Evolutionary conservation across 371 early-diverging fungal species (phyloP), one percentile per base, ranked within the genome.

Genomic region (Scutellospora calospora): DNA sequence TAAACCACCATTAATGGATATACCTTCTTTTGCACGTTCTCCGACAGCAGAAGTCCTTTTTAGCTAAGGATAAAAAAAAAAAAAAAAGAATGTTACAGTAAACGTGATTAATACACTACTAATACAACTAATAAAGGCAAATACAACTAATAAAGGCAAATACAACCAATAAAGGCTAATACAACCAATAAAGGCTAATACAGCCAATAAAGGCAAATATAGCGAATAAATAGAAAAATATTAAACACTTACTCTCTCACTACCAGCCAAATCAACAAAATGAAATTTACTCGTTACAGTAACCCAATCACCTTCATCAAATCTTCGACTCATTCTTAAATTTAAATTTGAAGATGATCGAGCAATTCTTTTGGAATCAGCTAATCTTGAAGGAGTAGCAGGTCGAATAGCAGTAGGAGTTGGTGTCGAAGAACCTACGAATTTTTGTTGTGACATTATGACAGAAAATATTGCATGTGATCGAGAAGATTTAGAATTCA

Each of bases 191-290:
- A n/a, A n/a, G n/a, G n/a, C n/a, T n/a, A n/a, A n/a, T n/a, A n/a
- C n/a, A n/a, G n/a, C n/a, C n/a, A n/a, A n/a, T n/a, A n/a, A 16
- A 51, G 51, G 6, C 16, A 51, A 9, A 16, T 51, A n/a, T n/a
- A n/a, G 51, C 16, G 6, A 9, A 9, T 51, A 16, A 9, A 31
- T 31, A 9, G 16, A 6, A 51, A 51, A 51, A n/a, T n/a, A 60
- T 27, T 60, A 27, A 25, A 63, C 25, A 83, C 81, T 81, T 87
- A 91, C 90, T 73, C 99, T 92, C 86, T 99, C 99, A 57, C 97
- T 96, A 27, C 99, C 99, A 38, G 99, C 99, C 82, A 99, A 87
- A 90, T 99, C 99, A 57, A 99, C 99, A 91, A 99, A 99, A 84
- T 98, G 96, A 83, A 98, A 97, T 86, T 99, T 99, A 51, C 77